Percentiles rank a stretch among this genome's conserved stretches.
Evolutionary conservation across 805 yeast genomes (phyloP).

Genomic region (Metschnikowia gelsemii): DNA sequence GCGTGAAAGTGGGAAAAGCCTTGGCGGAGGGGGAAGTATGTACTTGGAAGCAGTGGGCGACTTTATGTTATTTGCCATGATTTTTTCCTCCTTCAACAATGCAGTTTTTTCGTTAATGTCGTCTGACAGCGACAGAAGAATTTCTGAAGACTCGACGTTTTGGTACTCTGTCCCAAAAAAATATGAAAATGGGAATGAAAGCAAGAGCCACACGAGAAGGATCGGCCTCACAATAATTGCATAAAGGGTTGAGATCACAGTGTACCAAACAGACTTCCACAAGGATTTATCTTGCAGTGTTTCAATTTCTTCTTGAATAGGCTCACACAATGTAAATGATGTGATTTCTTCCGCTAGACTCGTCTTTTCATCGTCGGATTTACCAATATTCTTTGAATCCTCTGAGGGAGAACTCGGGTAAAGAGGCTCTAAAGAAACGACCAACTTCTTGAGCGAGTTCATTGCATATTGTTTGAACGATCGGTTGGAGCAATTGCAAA

Average conservation of each 20-base stretch:
- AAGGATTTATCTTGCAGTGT: background rate
- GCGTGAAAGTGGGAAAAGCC: slow-evolving; percentile 41
- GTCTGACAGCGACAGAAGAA: slow-evolving; percentile 12
- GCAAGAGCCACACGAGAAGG: slow-evolving; percentile 46
- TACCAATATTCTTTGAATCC: slow-evolving; percentile 1
- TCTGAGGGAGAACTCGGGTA: slow-evolving; percentile 12
- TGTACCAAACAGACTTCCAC: background rate
- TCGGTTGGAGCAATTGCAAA: background rate
- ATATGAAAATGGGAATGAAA: slow-evolving; percentile 54
- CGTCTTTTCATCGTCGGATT: background rate
- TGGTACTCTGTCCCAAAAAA: slow-evolving; percentile 28
- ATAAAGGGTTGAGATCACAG: slow-evolving; percentile 39
- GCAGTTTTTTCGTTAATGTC: slow-evolving; percentile 35
- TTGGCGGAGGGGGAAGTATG: slow-evolving; percentile 46
- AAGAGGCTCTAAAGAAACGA: slow-evolving; percentile 18
- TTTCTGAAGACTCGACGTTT: slow-evolving; percentile 4
- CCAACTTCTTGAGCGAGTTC: slow-evolving; percentile 23
- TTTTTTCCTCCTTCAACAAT: slow-evolving; percentile 39
- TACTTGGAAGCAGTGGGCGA: slow-evolving; percentile 44
- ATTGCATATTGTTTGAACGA: slow-evolving; percentile 14
- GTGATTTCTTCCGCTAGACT: background rate
- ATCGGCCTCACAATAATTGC: slow-evolving; percentile 53
- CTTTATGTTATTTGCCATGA: slow-evolving; percentile 40
- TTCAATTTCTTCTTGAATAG: slow-evolving; percentile 9
- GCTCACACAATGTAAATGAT: slow-evolving; percentile 2